These are phyloP conservation scores for Epichloe elymi DNA, from an alignment of 2,329 filamentous ascomycete species.

Conservation along the genomic window DNA sequence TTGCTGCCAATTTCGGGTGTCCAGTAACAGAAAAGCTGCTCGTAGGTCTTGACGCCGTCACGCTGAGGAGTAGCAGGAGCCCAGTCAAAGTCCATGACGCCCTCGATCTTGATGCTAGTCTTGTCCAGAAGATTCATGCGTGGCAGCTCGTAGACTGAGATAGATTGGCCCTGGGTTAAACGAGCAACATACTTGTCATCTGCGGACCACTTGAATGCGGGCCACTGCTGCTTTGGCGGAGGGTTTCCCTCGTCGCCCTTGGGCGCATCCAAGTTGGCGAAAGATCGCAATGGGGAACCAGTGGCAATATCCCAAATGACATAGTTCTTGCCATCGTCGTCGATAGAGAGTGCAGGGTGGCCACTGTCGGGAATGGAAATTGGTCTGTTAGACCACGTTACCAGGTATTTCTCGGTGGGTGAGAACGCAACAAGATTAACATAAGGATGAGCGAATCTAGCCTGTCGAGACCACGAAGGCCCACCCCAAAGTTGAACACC, in stretches of 20 bases:
- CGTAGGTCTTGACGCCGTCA: slow-evolving; percentile 78
- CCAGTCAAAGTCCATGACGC: slow-evolving; percentile 97
- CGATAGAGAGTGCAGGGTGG: slow-evolving; percentile 69
- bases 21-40: slow-evolving; percentile 98
- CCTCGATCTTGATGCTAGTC: slow-evolving; percentile 89
- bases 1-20: slow-evolving; percentile 97
- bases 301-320: slow-evolving; percentile 96
- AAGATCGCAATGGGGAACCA: slow-evolving; percentile 79
- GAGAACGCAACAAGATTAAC: slow-evolving; percentile 97
- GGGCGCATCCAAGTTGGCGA: slow-evolving; percentile 75
- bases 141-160: slow-evolving; percentile 82
- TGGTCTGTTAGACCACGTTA: slow-evolving; percentile 91
- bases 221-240: slow-evolving; percentile 85
- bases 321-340: slow-evolving; percentile 98
- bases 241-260: slow-evolving; percentile 47
- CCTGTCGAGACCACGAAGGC: slow-evolving; percentile 74
- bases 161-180: slow-evolving; percentile 74
- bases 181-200: slow-evolving; percentile 96
- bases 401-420: slow-evolving; percentile 80
- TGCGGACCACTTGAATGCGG: slow-evolving; percentile 97
- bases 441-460: slow-evolving; percentile 86
- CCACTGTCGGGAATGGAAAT: slow-evolving; percentile 84
- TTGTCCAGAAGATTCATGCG: slow-evolving; percentile 85
- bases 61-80: slow-evolving; percentile 70
- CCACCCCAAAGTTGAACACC: slow-evolving; percentile 98